These are phyloP conservation scores for Vanrija humicola DNA, from an alignment of 1,284 basidiomycete genomes.

Conservation along the genomic window DNA sequence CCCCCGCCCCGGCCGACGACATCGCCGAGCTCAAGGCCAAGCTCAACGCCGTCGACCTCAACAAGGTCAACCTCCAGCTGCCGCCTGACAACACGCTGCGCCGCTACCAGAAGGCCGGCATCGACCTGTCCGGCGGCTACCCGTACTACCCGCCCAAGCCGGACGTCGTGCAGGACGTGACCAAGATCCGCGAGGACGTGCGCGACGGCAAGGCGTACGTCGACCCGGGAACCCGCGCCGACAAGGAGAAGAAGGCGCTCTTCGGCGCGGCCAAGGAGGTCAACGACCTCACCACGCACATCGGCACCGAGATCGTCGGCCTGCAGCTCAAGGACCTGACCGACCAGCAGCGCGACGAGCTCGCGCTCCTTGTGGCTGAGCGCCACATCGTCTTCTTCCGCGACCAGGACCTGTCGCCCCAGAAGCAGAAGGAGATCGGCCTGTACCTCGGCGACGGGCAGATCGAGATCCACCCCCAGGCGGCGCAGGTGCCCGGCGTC, in stretches of 20 bases:
- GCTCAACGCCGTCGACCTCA: constrained; percentile 13
- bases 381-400: constrained; percentile 34
- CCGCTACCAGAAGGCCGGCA: constrained; percentile 38
- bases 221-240: constrained; percentile 36
- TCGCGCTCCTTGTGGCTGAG: constrained; percentile 35
- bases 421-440: constrained; percentile 27
- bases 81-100: constrained; percentile 34
- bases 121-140: constrained; percentile 35
- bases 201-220: constrained; percentile 24
- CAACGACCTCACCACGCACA: constrained; percentile 26
- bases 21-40: constrained; percentile 23
- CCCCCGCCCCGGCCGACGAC: constrained; percentile 6
- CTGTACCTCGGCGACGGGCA: constrained; percentile 32
- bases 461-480: constrained; percentile 63
- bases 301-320: constrained; percentile 43
- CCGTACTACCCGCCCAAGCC: constrained; percentile 39
- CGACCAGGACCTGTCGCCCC: constrained; percentile 35
- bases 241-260: constrained; percentile 40
- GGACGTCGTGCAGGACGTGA: constrained; percentile 34
- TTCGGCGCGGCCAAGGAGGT: constrained; percentile 38
- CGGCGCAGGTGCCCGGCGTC: constrained; percentile 39
- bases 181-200: constrained; percentile 27
- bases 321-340: constrained; percentile 32
- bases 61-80: constrained; percentile 17
- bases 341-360: constrained; percentile 37